Percentiles rank a stretch among this genome's conserved stretches.
Conservation (phyloP, 1,139 yeast species). For the Hyphopichia buzzinii region DNA sequence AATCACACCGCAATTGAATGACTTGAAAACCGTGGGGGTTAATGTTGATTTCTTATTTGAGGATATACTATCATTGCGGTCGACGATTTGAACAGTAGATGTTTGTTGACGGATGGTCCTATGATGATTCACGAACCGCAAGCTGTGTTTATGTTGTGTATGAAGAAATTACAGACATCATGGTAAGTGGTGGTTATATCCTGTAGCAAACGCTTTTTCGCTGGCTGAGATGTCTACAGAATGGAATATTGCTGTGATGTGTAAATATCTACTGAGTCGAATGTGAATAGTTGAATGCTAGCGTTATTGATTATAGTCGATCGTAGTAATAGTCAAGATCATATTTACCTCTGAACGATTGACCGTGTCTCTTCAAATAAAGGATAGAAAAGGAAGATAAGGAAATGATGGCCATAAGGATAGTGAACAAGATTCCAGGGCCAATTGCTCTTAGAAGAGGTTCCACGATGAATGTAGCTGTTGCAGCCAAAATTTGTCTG, state of each 20-base stretch:
- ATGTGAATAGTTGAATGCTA: conserved; percentile 10
- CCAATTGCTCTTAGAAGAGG: conserved; percentile 66
- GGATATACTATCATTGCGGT: conserved; percentile 15
- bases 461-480: conserved; percentile 71
- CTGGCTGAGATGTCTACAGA: no score
- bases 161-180: conserved; percentile 1
- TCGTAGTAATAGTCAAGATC: conserved; percentile 62
- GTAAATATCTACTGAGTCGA: background rate
- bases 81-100: no score
- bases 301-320: no score
- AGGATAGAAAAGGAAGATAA: conserved; percentile 44
- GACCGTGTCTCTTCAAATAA: conserved; percentile 57
- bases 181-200: no score
- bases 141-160: background rate
- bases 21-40: conserved; percentile 64
- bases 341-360: conserved; percentile 61
- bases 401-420: conserved; percentile 57
- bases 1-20: conserved; percentile 58
- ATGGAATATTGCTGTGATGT: no score
- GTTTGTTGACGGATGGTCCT: no score
- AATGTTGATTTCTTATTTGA: conserved; percentile 67
- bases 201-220: no score
- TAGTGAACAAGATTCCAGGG: conserved; percentile 66
- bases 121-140: background rate
- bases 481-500: conserved; percentile 72